phyloP scores from a whole-genome alignment of 139 green algal species.

The Chlamydomonas urium region DNA sequence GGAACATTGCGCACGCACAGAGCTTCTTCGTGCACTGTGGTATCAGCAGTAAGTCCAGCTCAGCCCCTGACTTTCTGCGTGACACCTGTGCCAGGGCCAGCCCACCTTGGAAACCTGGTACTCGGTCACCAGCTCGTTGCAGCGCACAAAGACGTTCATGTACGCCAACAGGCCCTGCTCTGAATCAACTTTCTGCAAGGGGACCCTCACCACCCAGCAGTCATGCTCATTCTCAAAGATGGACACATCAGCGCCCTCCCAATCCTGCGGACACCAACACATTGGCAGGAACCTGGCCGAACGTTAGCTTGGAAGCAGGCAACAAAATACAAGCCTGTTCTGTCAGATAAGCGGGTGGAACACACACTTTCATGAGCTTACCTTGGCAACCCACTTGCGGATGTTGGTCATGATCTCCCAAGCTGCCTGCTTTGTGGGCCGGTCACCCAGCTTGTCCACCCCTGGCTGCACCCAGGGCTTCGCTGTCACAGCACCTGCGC shows the following conservation, averaged over 20 bases:
- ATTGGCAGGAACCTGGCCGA: not conserved
- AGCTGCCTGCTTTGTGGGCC: slow-evolving; percentile 25
- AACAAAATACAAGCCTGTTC: not conserved
- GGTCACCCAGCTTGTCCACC: slow-evolving; percentile 27
- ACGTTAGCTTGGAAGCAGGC: not conserved
- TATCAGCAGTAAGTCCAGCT: too few relatives aligned
- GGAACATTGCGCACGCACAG: too few relatives aligned
- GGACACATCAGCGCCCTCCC: slow-evolving; percentile 36
- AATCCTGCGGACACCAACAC: not conserved
- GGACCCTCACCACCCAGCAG: slow-evolving; percentile 45
- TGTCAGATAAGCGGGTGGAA: not conserved
- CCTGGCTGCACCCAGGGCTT: slow-evolving; percentile 24
- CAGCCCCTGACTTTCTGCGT: too few relatives aligned
- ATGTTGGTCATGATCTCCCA: slow-evolving; percentile 38
- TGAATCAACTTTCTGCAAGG: not conserved
- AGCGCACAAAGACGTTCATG: slow-evolving; percentile 59
- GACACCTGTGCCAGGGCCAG: too few relatives aligned
- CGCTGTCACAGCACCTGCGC: too few relatives aligned
- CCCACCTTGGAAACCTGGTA: slow-evolving; percentile 45
- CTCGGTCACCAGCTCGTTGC: slow-evolving; percentile 33
- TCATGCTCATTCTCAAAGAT: slow-evolving; percentile 57
- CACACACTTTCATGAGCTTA: not conserved
- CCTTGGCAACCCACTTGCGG: slow-evolving; percentile 28
- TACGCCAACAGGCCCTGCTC: slow-evolving; percentile 39
- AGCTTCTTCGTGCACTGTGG: too few relatives aligned